Base-by-base conservation (phyloP, 768 basidiomycete genomes). In the Gloeopeniophorella convolvens region DNA sequence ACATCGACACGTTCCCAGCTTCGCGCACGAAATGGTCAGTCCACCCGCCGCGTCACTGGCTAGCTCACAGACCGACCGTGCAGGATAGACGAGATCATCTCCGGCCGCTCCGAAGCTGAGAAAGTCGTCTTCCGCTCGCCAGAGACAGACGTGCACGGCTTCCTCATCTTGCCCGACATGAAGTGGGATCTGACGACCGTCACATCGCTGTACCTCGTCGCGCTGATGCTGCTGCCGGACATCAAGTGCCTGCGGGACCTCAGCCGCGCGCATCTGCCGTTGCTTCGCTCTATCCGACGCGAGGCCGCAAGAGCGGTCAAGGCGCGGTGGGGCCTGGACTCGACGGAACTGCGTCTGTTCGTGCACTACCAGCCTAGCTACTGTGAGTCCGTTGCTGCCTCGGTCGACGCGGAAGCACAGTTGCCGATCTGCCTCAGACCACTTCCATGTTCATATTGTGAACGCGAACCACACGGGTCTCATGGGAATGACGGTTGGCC, bases 281-380 rank as follows among this genome's bases (percentile, higher is more conserved):
- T 97, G 62, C 71, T 99, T 8, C 73, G 72, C 28, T 72, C 72
- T 12, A 89, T 98, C 42, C 75, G 76, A 18, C 62, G 63, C 2
- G 72, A 82, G 52, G 79, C 84, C 0, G 68, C 68, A 27, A 62
- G 64, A 3, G 64, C 83, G 3, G 85, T 78, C 0, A 60, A 70
- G 43, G 73, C 76, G 37, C 77, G 75, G 58, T 99, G 86, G 79
- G 82, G 78, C 0, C 68, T 95, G 1, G 69, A 66, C 4, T 58
- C 62, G 13, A 84, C 82, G 3, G 74, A 79, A 9, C 61, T 96
- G 51, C 70, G 92, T 59, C 72, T 94, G 71, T 93, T 82, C 60
- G 68, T 98, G 12, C 96, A 99, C 64, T 99, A 99, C 64, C 94
- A 96, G 62, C 95, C 95, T 0, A 88, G 83, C 31, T 98, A 97